phyloP scores from a whole-genome alignment of 495 filamentous ascomycete species.

The Podospora fimiseda region DNA sequence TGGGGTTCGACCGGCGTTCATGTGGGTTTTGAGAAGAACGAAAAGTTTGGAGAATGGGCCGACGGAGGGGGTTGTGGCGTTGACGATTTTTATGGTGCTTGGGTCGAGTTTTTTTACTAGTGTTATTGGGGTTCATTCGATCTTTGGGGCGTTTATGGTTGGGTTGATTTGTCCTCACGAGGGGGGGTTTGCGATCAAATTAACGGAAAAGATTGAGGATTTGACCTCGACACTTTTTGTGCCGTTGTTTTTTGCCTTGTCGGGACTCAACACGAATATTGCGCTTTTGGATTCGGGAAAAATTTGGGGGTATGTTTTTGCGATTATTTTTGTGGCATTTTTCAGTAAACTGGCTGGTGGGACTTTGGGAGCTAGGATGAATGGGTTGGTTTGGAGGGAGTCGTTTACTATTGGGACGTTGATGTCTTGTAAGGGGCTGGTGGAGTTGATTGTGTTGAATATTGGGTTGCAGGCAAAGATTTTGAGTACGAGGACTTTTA shows the following conservation, averaged over 20 bases:
- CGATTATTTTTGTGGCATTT: slow-evolving; percentile 77
- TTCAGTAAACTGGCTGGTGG: slow-evolving; percentile 76
- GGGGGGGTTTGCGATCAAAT: slow-evolving; percentile 82
- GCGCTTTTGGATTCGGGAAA: slow-evolving; percentile 72
- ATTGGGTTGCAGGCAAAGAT: slow-evolving; percentile 89
- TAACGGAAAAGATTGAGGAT: slow-evolving; percentile 93
- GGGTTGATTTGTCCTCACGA: slow-evolving; percentile 88
- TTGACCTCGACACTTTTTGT: slow-evolving; percentile 74
- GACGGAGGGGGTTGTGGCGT: slow-evolving; percentile 68
- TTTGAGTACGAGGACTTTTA: slow-evolving; percentile 76
- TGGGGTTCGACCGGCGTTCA: slow-evolving; percentile 65
- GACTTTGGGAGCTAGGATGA: slow-evolving; percentile 64
- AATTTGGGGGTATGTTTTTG: slow-evolving; percentile 86
- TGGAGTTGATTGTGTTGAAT: slow-evolving; percentile 92
- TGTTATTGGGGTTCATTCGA: slow-evolving; percentile 77
- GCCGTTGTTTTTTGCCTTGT: slow-evolving; percentile 88
- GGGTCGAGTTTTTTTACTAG: slow-evolving; percentile 79
- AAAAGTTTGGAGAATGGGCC: slow-evolving; percentile 81
- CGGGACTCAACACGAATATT: slow-evolving; percentile 82
- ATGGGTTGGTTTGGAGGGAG: slow-evolving; percentile 82
- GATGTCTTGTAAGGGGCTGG: slow-evolving; percentile 94
- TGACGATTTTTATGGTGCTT: slow-evolving; percentile 74
- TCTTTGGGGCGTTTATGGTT: slow-evolving; percentile 79
- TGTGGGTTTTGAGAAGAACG: slow-evolving; percentile 61
- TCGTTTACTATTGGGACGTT: slow-evolving; percentile 80